Conservation (phyloP, 257 asterid species). For the Henckelia pumila region DNA sequence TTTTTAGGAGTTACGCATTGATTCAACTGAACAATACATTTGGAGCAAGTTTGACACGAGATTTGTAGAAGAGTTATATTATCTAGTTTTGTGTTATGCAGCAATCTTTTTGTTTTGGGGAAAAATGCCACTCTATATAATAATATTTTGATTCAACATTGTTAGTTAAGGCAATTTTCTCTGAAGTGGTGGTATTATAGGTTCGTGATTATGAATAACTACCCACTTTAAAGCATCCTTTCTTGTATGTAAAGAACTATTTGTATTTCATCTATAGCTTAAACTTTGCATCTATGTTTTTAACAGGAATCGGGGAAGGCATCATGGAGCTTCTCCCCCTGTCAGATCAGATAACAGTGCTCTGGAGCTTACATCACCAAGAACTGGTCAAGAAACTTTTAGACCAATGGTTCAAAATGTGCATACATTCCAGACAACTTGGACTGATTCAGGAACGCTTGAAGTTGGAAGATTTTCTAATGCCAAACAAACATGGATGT, state of each 20-base stretch:
- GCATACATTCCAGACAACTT: slow-evolving; percentile 56
- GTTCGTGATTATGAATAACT: slow-evolving; percentile 1
- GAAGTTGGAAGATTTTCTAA: slow-evolving; percentile 47
- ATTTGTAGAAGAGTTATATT: too few relatives aligned
- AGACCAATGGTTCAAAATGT: slow-evolving; percentile 49
- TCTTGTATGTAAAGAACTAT: background rate
- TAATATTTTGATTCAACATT: too few relatives aligned
- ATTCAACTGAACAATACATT: too few relatives aligned
- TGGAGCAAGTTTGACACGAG: too few relatives aligned
- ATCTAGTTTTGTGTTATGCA: too few relatives aligned
- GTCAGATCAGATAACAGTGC: slow-evolving; percentile 48
- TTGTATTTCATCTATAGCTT: slow-evolving; percentile 21
- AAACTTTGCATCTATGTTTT: slow-evolving; percentile 28
- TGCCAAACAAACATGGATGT: slow-evolving; percentile 42
- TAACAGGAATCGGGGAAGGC: slow-evolving; percentile 51
- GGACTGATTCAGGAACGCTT: slow-evolving; percentile 51
- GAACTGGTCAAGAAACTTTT: slow-evolving; percentile 56
- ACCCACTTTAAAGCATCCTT: slow-evolving; percentile 10
- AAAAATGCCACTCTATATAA: too few relatives aligned
- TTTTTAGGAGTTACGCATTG: background rate
- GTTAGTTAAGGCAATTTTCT: background rate
- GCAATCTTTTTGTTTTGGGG: too few relatives aligned
- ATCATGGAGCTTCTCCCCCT: slow-evolving; percentile 35
- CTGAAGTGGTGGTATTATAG: background rate
- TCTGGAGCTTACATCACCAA: slow-evolving; percentile 69